Evolutionary conservation across 1,284 basidiomycete genomes (phyloP), one percentile per base, ranked within the genome.

Genomic region (Ganoderma boninense): DNA sequence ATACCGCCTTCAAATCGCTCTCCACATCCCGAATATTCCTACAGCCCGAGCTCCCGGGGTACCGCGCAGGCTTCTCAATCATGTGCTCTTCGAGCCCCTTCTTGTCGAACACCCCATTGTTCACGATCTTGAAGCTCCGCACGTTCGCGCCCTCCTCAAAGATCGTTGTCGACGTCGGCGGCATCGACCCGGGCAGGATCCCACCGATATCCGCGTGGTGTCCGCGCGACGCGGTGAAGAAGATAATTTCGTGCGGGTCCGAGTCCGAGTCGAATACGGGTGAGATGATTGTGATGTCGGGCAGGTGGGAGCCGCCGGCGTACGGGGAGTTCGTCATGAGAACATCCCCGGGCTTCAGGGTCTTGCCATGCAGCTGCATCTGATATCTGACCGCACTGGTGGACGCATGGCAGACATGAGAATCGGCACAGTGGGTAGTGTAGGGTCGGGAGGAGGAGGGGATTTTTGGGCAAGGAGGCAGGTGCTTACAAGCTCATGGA

Each of bases 101-200:
- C 65, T 87, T 85, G 78, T 98, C 91, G 79, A 96, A 98, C 4
- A 92, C 82, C 7, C 97, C 97, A 23, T 89, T 87, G 60, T 89
- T 85, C 18, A 99, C 97, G 72, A 99, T 92, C 83, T 98, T 98
- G 88, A 99, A 96, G 77, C 93, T 95, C 72, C 91, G 88, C 70
- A 98, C 95, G 78, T 96, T 89, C 0, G 97, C 97, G 16, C 97
- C 97, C 82, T 99, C 97, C 79, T 99, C 95, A 74, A 93, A 96
- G 63, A 99, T 91, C 70, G 87, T 95, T 69, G 94, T 94, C 35
- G 93, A 95, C 0, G 94, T 97, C 0, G 97, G 95, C 0, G 97
- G 97, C 97, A 99, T 99, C 20, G 95, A 96, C 26, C 91, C 94
- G 1, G 96, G 95, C 7, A 96, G 85, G 73, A 93, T 93, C 0